These are phyloP conservation scores for Cyathus striatus DNA, from an alignment of 768 basidiomycete genomes.

Conservation along the genomic window DNA sequence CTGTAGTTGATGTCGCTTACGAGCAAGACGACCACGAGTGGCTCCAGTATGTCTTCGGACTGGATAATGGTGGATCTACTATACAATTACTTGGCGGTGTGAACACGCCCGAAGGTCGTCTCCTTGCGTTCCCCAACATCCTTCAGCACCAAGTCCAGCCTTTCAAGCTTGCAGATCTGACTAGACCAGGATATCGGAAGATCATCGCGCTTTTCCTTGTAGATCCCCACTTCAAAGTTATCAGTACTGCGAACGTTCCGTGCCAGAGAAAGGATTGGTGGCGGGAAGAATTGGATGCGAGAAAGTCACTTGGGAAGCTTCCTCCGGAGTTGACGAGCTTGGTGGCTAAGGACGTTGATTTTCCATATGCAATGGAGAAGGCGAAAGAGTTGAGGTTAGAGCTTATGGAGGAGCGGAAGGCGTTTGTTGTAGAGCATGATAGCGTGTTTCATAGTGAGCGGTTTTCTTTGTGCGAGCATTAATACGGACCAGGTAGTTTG, in stretches of 20 bases:
- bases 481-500: too few species aligned
- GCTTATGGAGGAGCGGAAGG: slow-evolving; percentile 25
- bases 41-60: slow-evolving; percentile 20
- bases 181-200: slow-evolving; percentile 36
- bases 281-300: slow-evolving; percentile 6
- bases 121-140: slow-evolving; percentile 36
- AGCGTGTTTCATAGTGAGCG: slow-evolving; percentile 5
- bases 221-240: slow-evolving; percentile 23
- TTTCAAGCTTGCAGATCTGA: slow-evolving; percentile 29
- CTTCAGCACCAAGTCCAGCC: slow-evolving; percentile 33
- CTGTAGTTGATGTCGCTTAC: slow-evolving; percentile 9
- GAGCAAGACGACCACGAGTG: slow-evolving; percentile 22
- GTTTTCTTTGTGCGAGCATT: slow-evolving; percentile 23
- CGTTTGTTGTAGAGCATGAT: slow-evolving; percentile 12
- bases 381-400: slow-evolving; percentile 22
- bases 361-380: slow-evolving; percentile 19
- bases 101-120: slow-evolving; percentile 25
- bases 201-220: slow-evolving; percentile 39
- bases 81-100: slow-evolving; percentile 27
- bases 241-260: slow-evolving; percentile 22
- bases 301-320: slow-evolving; percentile 11
- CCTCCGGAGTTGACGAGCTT: slow-evolving; percentile 19
- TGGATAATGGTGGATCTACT: slow-evolving; percentile 11
- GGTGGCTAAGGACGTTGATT: slow-evolving; percentile 14
- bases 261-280: slow-evolving; percentile 27